These are phyloP conservation scores for Blastomyces percursus DNA, from an alignment of 2,329 filamentous ascomycete genomes.

Conservation along the genomic window DNA sequence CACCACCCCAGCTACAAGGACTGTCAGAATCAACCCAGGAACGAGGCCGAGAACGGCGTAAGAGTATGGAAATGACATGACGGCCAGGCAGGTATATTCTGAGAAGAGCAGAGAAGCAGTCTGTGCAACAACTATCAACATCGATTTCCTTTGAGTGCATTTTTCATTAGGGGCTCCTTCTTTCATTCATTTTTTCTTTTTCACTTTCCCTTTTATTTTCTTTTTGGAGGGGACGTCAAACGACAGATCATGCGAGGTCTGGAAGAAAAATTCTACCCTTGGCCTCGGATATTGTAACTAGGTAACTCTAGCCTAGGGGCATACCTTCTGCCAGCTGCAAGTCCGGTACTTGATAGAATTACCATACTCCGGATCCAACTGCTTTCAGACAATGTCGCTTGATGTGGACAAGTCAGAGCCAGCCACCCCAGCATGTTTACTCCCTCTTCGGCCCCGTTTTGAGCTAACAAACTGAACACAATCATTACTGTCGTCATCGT, in stretches of 20 bases:
- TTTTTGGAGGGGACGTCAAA: background rate
- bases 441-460: conserved; percentile 14
- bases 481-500: conserved; percentile 12
- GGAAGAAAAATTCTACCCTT: background rate
- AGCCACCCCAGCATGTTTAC: conserved; percentile 14
- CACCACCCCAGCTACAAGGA: conserved; percentile 65
- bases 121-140: conserved; percentile 22
- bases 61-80: conserved; percentile 94
- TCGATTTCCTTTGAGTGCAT: background rate
- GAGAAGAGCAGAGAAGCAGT: conserved; percentile 84
- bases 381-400: conserved; percentile 46
- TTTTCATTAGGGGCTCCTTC: no score
- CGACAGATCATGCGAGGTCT: background rate
- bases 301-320: conserved; percentile 12
- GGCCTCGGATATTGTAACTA: background rate
- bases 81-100: conserved; percentile 85
- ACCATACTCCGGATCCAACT: conserved; percentile 65
- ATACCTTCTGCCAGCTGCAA: conserved; percentile 81
- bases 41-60: conserved; percentile 81
- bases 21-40: conserved; percentile 72
- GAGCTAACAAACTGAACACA: conserved; percentile 13
- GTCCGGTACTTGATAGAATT: conserved; percentile 84
- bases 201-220: background rate
- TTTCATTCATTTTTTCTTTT: background rate
- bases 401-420: conserved; percentile 23